Base-by-base conservation (phyloP, 257 asterid genomes). In the Plectranthus barbatus region DNA sequence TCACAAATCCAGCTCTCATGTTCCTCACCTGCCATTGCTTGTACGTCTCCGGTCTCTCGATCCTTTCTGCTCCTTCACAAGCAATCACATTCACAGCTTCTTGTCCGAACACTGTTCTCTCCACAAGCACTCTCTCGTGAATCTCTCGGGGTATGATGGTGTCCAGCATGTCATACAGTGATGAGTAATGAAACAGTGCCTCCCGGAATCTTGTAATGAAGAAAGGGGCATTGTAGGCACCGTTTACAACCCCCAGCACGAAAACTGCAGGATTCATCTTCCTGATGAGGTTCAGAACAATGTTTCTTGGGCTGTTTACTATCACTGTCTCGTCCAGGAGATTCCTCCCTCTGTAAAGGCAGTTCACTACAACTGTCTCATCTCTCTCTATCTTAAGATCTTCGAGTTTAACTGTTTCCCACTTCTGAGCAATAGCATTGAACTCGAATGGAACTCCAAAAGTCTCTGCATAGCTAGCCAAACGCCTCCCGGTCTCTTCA, bases 1-100 rank as follows among this genome's bases (percentile, higher is more conserved):
- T 84, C 67, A 26, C 59, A 1, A 83, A 80, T 18, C 90, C 84
- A 0, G 79, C 90, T 71, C 84, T 81, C 44, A 71, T 54, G 37
- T 80, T 74, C n/a, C 84, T 72, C 11, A 63, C 78, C 47, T 83
- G 86, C 90, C 84, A 83, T 18, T 83, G 90, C 73, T 78, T 83
- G 83, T 83, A 83, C 7, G 83, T 78, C 74, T 83, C n/a, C n/a
- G n/a, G n/a, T n/a, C n/a, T n/a, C n/a, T 86, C 81, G 1, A 72
- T 67, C 62, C 87, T 74, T 24, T 76, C 85, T 0, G 84, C 79
- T 6, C 55, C 84, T 64, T 83, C 90, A 47, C 90, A 78, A 2
- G 86, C 81, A 31, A 83, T 83, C 0, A 83, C 81, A 24, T 83
- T 83, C 70, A 80, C 69, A 1, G 80, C 84, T 64, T 80, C 86